Evolutionary conservation across 257 asterid genomes (phyloP).

Genomic region (Coffea canephora): DNA sequence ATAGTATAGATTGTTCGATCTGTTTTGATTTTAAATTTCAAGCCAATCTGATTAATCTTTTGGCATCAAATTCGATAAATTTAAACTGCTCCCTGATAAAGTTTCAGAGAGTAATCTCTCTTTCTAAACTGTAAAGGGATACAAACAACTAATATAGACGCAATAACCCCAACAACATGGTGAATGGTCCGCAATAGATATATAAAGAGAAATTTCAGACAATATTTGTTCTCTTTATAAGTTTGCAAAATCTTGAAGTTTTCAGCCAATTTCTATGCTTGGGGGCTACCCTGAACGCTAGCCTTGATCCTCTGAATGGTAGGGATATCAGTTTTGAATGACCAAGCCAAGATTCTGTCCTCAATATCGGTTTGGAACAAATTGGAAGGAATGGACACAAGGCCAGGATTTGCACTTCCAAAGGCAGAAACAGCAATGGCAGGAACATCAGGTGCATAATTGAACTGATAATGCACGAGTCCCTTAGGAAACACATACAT

Average conservation of each 20-base stretch:
- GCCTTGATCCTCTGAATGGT: slow-evolving; percentile 23
- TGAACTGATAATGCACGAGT: slow-evolving; percentile 25
- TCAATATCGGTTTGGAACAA: slow-evolving; percentile 25
- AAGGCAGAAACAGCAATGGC: slow-evolving; percentile 24
- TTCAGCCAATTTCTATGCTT: neutral
- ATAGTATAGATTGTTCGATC: neutral
- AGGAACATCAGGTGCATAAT: slow-evolving; percentile 2
- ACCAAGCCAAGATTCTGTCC: slow-evolving; percentile 22
- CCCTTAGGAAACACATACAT: slow-evolving; percentile 30
- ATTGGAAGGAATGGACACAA: slow-evolving; percentile 16
- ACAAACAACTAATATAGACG: neutral
- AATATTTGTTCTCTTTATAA: neutral
- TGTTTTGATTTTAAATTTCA: too few relatives aligned
- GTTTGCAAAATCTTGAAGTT: neutral
- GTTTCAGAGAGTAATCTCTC: too few relatives aligned
- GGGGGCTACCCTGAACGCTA: neutral
- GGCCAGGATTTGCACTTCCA: slow-evolving; percentile 29
- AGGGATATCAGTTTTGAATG: slow-evolving; percentile 20
- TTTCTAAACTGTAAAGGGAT: too few relatives aligned
- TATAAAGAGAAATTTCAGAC: neutral
- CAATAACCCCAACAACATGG: neutral
- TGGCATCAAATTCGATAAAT: neutral
- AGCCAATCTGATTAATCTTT: neutral
- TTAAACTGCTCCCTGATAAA: neutral
- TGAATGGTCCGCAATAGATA: neutral